These are phyloP conservation scores for Oidiodendron maius DNA, from an alignment of 495 filamentous ascomycete genomes.

Conservation along the genomic window DNA sequence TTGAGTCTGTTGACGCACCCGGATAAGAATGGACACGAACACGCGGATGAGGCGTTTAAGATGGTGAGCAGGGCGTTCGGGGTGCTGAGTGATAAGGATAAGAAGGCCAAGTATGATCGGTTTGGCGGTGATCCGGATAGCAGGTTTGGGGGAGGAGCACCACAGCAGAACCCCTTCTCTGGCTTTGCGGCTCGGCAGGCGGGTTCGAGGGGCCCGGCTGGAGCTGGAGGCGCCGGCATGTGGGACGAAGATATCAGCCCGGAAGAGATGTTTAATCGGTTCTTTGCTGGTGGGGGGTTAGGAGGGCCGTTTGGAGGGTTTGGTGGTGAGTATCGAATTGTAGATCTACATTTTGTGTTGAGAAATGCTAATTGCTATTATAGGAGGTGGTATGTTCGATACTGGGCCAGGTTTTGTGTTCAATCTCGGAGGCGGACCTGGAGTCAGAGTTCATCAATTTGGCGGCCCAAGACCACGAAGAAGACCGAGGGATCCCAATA, in stretches of 20 bases:
- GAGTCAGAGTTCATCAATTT: conserved; percentile 82
- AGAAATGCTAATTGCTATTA: conserved; percentile 19
- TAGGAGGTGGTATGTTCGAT: conserved; percentile 51
- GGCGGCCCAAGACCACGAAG: conserved; percentile 62
- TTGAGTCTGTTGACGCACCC: conserved; percentile 85
- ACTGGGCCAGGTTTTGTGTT: conserved; percentile 84
- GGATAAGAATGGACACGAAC: conserved; percentile 96
- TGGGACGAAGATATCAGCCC: conserved; percentile 92
- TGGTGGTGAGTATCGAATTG: conserved; percentile 32
- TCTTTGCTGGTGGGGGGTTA: conserved; percentile 73
- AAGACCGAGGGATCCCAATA: conserved; percentile 62
- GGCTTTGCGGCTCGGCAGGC: conserved; percentile 55
- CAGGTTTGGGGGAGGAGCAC: conserved; percentile 54
- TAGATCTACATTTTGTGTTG: too few species aligned
- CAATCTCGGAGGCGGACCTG: conserved; percentile 79
- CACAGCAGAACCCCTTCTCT: conserved; percentile 57
- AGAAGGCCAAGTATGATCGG: conserved; percentile 78
- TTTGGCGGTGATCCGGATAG: conserved; percentile 90
- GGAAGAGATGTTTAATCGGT: conserved; percentile 92
- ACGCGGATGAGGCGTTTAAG: conserved; percentile 97
- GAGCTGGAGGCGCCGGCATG: conserved; percentile 42
- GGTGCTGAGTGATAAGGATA: conserved; percentile 87
- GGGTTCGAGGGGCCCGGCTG: conserved; percentile 36
- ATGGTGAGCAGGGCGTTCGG: conserved; percentile 93
- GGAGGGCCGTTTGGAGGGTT: conserved; percentile 57